These are phyloP conservation scores for Coemansia sp. DNA, from an alignment of 192 early-diverging fungal genomes.

Conservation along the genomic window DNA sequence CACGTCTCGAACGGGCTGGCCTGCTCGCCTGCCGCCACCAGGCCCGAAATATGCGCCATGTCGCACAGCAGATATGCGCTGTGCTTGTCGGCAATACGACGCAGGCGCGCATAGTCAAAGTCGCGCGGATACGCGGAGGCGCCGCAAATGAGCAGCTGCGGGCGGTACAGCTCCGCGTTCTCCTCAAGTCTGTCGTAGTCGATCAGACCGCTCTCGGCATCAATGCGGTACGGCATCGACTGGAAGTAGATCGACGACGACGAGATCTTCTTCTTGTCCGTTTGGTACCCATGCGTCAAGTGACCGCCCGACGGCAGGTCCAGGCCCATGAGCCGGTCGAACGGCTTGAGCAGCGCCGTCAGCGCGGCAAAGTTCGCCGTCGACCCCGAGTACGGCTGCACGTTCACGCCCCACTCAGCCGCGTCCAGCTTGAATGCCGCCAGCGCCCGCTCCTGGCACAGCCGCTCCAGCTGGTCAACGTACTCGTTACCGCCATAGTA, in stretches of 20 bases:
- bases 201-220: constrained; percentile 80
- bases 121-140: constrained; percentile 98
- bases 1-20: constrained; percentile 94
- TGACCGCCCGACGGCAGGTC: constrained; percentile 99
- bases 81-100: constrained; percentile 95
- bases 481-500: constrained; percentile 99
- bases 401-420: constrained; percentile 98
- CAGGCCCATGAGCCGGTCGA: constrained; percentile 99
- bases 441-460: constrained; percentile 95
- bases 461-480: constrained; percentile 92
- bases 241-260: constrained; percentile 99
- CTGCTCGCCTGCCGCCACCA: constrained; percentile 90
- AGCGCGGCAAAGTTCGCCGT: constrained; percentile 99
- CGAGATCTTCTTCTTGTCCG: constrained; percentile 99
- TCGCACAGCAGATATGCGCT: constrained; percentile 96
- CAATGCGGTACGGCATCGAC: constrained; percentile 97
- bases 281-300: constrained; percentile 99
- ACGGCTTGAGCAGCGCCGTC: constrained; percentile 92
- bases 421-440: constrained; percentile 87
- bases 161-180: constrained; percentile 92
- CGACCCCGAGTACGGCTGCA: constrained; percentile 98
- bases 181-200: constrained; percentile 95
- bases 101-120: constrained; percentile 96
- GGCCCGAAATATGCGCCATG: constrained; percentile 98
- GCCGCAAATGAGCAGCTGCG: constrained; percentile 98